These are phyloP conservation scores for Babesia ovis DNA, from an alignment of 169 alveolate genomes.

Conservation along the genomic window DNA sequence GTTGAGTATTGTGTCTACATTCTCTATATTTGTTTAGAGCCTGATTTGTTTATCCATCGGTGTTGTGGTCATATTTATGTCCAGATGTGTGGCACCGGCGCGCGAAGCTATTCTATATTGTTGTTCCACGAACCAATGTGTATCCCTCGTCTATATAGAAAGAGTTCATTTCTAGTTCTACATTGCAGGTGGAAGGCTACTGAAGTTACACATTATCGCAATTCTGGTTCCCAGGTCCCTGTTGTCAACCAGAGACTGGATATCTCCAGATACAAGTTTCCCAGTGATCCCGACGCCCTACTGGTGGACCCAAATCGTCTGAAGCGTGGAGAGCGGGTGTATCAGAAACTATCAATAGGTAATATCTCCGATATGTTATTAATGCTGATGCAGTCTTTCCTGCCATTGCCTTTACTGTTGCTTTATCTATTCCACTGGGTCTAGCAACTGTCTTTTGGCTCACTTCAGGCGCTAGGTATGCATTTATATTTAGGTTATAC, in stretches of 20 bases:
- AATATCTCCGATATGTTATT: not conserved
- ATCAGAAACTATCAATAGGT: slow-evolving; percentile 28
- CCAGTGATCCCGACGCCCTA: slow-evolving; percentile 19
- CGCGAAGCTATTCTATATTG: not conserved
- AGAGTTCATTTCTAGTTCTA: not conserved
- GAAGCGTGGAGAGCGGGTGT: slow-evolving; percentile 16
- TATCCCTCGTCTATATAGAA: not conserved
- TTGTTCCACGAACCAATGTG: not conserved
- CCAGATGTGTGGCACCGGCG: not conserved
- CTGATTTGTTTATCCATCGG: too few relatives aligned
- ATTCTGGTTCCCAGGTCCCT: not conserved
- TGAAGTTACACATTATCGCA: not conserved
- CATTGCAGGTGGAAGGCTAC: slow-evolving; percentile 1
- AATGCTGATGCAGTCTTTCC: not conserved
- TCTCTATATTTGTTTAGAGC: too few relatives aligned
- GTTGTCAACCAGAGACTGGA: not conserved
- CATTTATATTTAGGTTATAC: too few relatives aligned
- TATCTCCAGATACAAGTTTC: slow-evolving; percentile 6
- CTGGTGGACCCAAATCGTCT: slow-evolving; percentile 16
- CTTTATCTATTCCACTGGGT: slow-evolving; percentile 10
- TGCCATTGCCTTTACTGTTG: slow-evolving; percentile 7
- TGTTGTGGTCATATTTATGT: too few relatives aligned
- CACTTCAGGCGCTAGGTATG: too few relatives aligned
- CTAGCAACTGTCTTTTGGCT: not conserved
- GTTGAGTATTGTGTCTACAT: too few relatives aligned